Evolutionary conservation across 352 stramenopile species (phyloP), one percentile per base, ranked within the genome.

Genomic region (Blastocystis sp.): DNA sequence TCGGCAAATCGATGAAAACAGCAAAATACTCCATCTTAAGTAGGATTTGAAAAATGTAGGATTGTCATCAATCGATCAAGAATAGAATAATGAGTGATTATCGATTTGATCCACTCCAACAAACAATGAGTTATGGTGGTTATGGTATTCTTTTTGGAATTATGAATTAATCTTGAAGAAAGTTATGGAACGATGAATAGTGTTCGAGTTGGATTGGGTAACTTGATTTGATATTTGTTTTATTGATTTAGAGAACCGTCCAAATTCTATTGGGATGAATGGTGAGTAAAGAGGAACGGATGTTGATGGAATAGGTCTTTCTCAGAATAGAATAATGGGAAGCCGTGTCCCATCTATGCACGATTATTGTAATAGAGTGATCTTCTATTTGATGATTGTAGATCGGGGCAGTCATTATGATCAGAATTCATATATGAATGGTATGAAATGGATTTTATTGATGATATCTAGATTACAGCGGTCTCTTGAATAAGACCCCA

Each of bases 191-290:
- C 27, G 11, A 22, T 70, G 33, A 70, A 70, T 70, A 35, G 24
- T 44, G 24, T 44, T 48, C 60, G 24, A 22, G 40, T 70, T 17
- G 60, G 60, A 22, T n/a, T 35, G 13, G 24, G 60, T 44, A 44
- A 5, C 9, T 5, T 44, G 24, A 19, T 24, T 70, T 44, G 2
- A 6, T 35, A 19, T 24, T n/a, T 33, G 17, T 11, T 40, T 35
- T 7, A 40, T 37, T 7, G 60, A 70, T 70, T 15, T 35, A 70
- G 60, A 44, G 24, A 70, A 40, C 6, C 24, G 33, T 35, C 24
- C 60, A n/a, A 70, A 70, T 70, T 70, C 60, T 5, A 40, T 70
- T n/a, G 60, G 60, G 6, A 40, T 70, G 60, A 70, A 70, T 44
- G 11, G 60, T 70, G 40, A 30, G 17, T 15, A 4, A 6, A 24